These are phyloP conservation scores for Mycena vitilis DNA, from an alignment of 768 basidiomycete genomes.

Conservation along the genomic window DNA sequence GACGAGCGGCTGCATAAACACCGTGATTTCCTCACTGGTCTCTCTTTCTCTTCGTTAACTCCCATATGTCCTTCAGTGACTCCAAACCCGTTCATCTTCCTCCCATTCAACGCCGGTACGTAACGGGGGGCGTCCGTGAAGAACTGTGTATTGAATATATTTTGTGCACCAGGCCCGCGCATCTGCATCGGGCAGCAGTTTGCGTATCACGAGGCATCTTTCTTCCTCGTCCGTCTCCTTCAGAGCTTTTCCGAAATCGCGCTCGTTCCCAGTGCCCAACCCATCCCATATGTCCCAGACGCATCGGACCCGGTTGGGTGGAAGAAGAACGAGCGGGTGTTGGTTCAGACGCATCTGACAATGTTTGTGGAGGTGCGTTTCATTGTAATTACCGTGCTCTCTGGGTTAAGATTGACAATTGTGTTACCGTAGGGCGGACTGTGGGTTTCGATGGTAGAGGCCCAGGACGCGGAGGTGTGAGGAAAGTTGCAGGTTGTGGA, in stretches of 20 bases:
- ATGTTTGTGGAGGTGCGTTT: constrained; percentile 58
- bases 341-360: constrained; percentile 63
- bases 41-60: constrained; percentile 37
- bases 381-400: background rate
- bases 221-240: constrained; percentile 68
- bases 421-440: constrained; percentile 44
- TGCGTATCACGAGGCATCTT: constrained; percentile 74
- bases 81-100: constrained; percentile 51
- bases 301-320: constrained; percentile 40
- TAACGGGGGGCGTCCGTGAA: no score
- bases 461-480: background rate
- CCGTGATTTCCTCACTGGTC: constrained; percentile 40
- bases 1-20: constrained; percentile 70
- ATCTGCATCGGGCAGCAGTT: constrained; percentile 69
- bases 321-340: constrained; percentile 58
- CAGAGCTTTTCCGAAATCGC: constrained; percentile 62
- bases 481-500: no score
- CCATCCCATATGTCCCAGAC: constrained; percentile 44
- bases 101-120: constrained; percentile 62
- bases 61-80: constrained; percentile 19
- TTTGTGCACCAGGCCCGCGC: constrained; percentile 43
- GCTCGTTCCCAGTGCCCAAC: constrained; percentile 59
- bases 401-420: background rate
- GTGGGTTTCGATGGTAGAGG: constrained; percentile 50
- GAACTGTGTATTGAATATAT: background rate